phyloP scores from a whole-genome alignment of 345 rosid genomes.

The Citrus mangshanensis region DNA sequence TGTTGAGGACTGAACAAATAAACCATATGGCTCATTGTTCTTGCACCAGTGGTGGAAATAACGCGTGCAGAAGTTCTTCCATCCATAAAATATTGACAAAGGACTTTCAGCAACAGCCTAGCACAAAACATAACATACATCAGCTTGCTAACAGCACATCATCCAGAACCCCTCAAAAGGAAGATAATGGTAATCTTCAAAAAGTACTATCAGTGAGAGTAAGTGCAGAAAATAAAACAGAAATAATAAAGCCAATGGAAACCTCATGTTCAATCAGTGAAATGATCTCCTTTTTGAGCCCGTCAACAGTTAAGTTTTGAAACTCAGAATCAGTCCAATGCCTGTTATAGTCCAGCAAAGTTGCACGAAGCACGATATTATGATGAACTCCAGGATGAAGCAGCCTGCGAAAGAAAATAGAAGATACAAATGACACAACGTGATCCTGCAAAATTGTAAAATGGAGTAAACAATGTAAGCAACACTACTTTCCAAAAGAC shows the following conservation, averaged over 20 bases:
- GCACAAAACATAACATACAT: slow-evolving; percentile 21
- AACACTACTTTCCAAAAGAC: slow-evolving; percentile 4
- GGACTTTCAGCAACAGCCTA: slow-evolving; percentile 63
- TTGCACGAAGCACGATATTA: slow-evolving; percentile 51
- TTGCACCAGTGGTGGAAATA: slow-evolving; percentile 86
- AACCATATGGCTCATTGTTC: slow-evolving; percentile 65
- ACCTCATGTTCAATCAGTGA: slow-evolving; percentile 83
- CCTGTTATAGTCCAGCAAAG: slow-evolving; percentile 71
- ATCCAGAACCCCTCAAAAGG: slow-evolving; percentile 1
- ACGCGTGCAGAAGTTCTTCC: slow-evolving; percentile 71
- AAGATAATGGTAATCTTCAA: background rate
- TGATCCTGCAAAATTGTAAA: slow-evolving; percentile 57
- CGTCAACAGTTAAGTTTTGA: slow-evolving; percentile 71
- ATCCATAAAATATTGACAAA: slow-evolving; percentile 49
- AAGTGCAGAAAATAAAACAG: background rate
- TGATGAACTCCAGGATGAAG: slow-evolving; percentile 80
- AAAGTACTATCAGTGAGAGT: background rate
- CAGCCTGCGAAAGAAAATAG: slow-evolving; percentile 74
- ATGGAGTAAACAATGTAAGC: slow-evolving; percentile 5
- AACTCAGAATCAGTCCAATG: slow-evolving; percentile 83
- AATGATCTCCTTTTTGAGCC: slow-evolving; percentile 74
- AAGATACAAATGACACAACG: slow-evolving; percentile 67
- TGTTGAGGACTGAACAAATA: slow-evolving; percentile 50
- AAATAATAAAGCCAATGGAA: slow-evolving; percentile 20
- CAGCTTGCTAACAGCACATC: slow-evolving; percentile 19